Conservation (phyloP, 345 rosid genomes). For the Dimocarpus longan region DNA sequence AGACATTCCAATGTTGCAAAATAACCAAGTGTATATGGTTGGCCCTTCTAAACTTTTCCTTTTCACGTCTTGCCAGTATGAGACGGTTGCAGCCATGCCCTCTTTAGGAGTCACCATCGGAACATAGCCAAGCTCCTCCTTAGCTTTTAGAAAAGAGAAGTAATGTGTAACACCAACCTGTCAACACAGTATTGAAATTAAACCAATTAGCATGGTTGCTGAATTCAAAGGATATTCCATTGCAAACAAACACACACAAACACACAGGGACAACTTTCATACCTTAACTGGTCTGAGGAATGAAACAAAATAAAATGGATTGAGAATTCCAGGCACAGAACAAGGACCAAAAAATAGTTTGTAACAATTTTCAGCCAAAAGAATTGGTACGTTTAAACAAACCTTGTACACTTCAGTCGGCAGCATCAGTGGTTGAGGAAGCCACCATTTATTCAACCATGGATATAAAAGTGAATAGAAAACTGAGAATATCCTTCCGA, state of each 20-base stretch:
- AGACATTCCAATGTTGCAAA: conserved; percentile 51
- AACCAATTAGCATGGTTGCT: background rate
- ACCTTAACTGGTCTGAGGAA: background rate
- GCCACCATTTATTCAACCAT: conserved; percentile 79
- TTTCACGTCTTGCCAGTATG: conserved; percentile 76
- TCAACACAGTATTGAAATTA: conserved; percentile 24
- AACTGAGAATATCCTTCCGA: conserved; percentile 60
- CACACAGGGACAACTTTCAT: background rate
- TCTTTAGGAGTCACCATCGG: conserved; percentile 78
- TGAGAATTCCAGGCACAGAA: background rate
- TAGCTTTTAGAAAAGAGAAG: conserved; percentile 87
- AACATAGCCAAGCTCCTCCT: conserved; percentile 85
- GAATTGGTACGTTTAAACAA: conserved; percentile 8
- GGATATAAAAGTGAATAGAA: conserved; percentile 74
- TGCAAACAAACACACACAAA: background rate
- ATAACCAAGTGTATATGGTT: conserved; percentile 59
- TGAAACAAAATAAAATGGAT: background rate
- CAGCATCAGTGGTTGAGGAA: conserved; percentile 83
- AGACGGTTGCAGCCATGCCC: conserved; percentile 86
- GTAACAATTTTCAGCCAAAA: background rate
- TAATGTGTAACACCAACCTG: conserved; percentile 95
- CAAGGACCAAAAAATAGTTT: background rate
- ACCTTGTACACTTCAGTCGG: conserved; percentile 97
- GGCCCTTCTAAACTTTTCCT: conserved; percentile 72
- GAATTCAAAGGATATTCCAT: background rate